Evolutionary conservation across 768 basidiomycete species (phyloP), one percentile per base, ranked within the genome.

Genomic region (Amanita subjunquillea): DNA sequence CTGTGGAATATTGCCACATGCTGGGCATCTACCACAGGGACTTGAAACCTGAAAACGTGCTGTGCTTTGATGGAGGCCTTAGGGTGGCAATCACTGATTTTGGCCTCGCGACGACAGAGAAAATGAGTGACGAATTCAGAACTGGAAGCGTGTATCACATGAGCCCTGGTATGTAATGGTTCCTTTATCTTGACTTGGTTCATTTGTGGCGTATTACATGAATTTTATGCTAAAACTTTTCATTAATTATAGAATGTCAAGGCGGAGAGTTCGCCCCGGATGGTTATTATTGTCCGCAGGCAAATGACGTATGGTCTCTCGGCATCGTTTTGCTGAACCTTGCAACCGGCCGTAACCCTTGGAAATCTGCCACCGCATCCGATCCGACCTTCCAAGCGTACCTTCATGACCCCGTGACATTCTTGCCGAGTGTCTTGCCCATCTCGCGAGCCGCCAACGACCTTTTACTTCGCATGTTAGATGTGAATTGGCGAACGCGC

Each of bases 121-220:
- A 80, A 65, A 72, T 83, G 56, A 92, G 90, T 61, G 81, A 82
- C 51, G 94, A 98, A 68, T 92, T 94, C 70, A 85, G 92, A 54
- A 96, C 94, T 47, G 94, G 94, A 29, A 93, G 90, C 63, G 85
- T 94, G 36, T 96, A 94, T 68, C 95, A 96, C 70, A 94, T 98
- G 87, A 93, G 91, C 64, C 95, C 95, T 68, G 91, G 88, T 84
- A 67, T 54, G 77, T 67, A 54, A 40, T 44, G 12, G 4, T 3
- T 55, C 48, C 23, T 37, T 25, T 41, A 43, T 51, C 9, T 12
- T 17, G 10, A 10, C 34, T 29, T 20, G 12, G 13, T 39, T 46
- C 15, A 17, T 29, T 32, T 51, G 13, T 13, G 20, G 20, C 22
- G 41, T 23, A 42, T 23, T 42, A 10, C 1, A 47, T 41, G 30